Evolutionary conservation across 2,329 filamentous ascomycete genomes (phyloP), one percentile per base, ranked within the genome.

Genomic region (Sporothrix schenckii): DNA sequence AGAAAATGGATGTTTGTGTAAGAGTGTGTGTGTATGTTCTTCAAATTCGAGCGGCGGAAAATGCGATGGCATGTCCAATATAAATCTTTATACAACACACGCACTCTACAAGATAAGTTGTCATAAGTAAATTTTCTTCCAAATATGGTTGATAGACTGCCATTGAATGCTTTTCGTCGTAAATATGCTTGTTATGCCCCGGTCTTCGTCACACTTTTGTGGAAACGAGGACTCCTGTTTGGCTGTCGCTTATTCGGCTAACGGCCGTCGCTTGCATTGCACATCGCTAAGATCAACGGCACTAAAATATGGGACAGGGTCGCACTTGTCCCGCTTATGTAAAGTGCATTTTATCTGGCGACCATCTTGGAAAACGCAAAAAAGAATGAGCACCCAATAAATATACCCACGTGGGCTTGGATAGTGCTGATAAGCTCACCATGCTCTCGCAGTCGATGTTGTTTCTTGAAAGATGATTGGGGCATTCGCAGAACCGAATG

Each of bases 381-480:
- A 41, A 7, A 21, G 30, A 60, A 41, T 54, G 34, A 9, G 19
- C n/a, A 34, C 56, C 56, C 56, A 60, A 60, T 60, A 60, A 39
- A 14, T 11, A 5, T 41, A 9, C 56, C 30, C 56, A 60, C 56
- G 56, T 60, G 56, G 54, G 56, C 27, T 49, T 49, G 5, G 19
- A 19, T 49, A 49, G 44, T 5, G 14, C 14, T 14, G 44, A 16
- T 14, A 49, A 16, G 44, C 5, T 19, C 13, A 47, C 44, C 44
- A 47, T 16, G 44, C 9, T 47, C 14, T 49, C 44, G 44, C 14
- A 49, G 14, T 16, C 13, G 56, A 41, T 16, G 3, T 60, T n/a
- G 21, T 41, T 41, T 41, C 30, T n/a, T 41, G 56, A 34, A 60
- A 60, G 56, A 60, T 60, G 30, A 60, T 60, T 60, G 56, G 56